A percentile compares a stretch with the other conserved stretches of the same genome.
These are phyloP conservation scores for Lactifluus echinatus DNA, from an alignment of 768 basidiomycete genomes.

Conservation along the genomic window DNA sequence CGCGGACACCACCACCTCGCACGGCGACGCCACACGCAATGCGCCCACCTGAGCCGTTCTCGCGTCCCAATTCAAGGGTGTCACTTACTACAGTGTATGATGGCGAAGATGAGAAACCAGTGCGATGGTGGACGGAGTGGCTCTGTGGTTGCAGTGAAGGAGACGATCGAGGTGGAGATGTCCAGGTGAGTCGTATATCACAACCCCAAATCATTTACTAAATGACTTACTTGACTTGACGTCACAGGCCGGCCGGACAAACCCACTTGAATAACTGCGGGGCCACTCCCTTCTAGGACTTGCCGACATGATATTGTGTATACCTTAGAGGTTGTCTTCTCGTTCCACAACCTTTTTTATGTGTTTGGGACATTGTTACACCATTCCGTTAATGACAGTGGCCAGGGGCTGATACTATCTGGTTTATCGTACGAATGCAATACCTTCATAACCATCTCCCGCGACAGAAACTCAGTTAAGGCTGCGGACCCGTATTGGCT, in stretches of 20 bases:
- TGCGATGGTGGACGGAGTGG: slow-evolving; percentile 83
- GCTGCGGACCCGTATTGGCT: too few relatives aligned
- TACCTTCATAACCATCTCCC: not conserved
- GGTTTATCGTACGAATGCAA: too few relatives aligned
- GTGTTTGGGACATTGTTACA: not conserved
- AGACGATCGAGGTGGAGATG: slow-evolving; percentile 61
- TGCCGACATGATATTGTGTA: not conserved
- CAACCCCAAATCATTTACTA: too few relatives aligned
- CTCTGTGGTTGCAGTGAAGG: slow-evolving; percentile 73
- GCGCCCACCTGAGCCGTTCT: slow-evolving; percentile 32
- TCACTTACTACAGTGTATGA: slow-evolving; percentile 20
- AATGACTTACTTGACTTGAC: not conserved
- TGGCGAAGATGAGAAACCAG: slow-evolving; percentile 31
- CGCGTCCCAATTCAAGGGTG: slow-evolving; percentile 24
- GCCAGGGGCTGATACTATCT: too few relatives aligned
- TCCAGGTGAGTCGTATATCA: slow-evolving; percentile 59
- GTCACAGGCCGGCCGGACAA: slow-evolving; percentile 62
- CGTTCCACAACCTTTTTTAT: not conserved
- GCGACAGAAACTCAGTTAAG: too few relatives aligned
- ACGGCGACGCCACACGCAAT: slow-evolving; percentile 30
- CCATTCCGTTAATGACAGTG: not conserved
- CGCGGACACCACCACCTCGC: slow-evolving; percentile 46
- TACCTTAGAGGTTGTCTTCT: not conserved
- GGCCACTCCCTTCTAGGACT: too few relatives aligned
- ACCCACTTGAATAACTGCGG: slow-evolving; percentile 44